Percentiles rank a stretch among this genome's conserved stretches.
Conservation (phyloP, 371 early-diverging fungal genomes). For the Actinomortierella wolfii region DNA sequence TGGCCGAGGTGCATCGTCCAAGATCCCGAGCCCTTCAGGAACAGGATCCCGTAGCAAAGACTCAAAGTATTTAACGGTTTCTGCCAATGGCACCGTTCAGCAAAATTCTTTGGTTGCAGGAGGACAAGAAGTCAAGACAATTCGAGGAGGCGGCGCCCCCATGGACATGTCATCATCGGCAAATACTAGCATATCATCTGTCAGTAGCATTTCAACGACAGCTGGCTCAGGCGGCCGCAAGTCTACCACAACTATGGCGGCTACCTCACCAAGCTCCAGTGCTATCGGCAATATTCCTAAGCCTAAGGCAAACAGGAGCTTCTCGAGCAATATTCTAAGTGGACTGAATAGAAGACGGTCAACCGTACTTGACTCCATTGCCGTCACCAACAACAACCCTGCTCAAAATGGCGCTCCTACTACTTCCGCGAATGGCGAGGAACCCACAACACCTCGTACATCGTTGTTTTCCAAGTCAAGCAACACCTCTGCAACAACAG, state of each 20-base stretch:
- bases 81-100: no score
- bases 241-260: not conserved
- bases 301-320: conserved; percentile 28
- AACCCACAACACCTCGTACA: no score
- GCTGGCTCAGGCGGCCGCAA: not conserved
- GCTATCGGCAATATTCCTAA: conserved; percentile 4
- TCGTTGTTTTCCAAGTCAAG: no score
- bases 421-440: no score
- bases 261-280: not conserved
- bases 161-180: not conserved
- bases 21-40: conserved; percentile 37
- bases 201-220: conserved; percentile 11
- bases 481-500: not conserved
- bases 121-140: conserved; percentile 32
- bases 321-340: conserved; percentile 30
- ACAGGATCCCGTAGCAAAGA: no score
- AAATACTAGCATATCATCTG: conserved; percentile 11
- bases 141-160: conserved; percentile 27
- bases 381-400: not conserved
- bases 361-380: conserved; percentile 10
- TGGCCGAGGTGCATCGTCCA: conserved; percentile 14
- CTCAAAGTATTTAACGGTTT: no score
- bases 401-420: no score
- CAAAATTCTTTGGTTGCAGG: no score
- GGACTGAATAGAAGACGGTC: conserved; percentile 18